Conservation (phyloP, 2,329 filamentous ascomycete species). For the Ampelomyces quisqualis region DNA sequence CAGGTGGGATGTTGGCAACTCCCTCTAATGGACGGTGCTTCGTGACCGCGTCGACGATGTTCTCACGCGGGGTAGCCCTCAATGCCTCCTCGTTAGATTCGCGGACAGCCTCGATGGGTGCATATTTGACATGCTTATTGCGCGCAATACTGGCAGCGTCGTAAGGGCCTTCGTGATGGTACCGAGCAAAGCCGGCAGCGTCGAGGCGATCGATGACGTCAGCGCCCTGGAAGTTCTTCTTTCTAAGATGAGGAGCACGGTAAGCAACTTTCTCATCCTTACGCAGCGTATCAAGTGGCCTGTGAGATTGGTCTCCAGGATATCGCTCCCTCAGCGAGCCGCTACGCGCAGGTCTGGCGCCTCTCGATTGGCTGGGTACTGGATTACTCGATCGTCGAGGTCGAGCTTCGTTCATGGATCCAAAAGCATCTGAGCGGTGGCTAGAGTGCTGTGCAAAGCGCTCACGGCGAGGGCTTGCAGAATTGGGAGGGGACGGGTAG, state of each 20-base stretch:
- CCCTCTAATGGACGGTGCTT: conserved; percentile 80
- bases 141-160: conserved; percentile 76
- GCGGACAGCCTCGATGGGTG: conserved; percentile 75
- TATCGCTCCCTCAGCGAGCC: conserved; percentile 61
- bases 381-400: conserved; percentile 41
- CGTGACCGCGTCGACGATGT: conserved; percentile 70
- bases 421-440: conserved; percentile 37
- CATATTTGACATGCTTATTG: conserved; percentile 63
- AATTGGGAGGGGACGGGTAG: conserved; percentile 56
- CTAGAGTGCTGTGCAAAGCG: conserved; percentile 30
- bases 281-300: conserved; percentile 67
- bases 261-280: conserved; percentile 66
- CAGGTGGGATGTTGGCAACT: conserved; percentile 73
- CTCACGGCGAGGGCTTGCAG: conserved; percentile 54
- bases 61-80: conserved; percentile 76
- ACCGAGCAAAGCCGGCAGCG: conserved; percentile 60
- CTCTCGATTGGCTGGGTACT: conserved; percentile 24
- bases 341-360: conserved; percentile 39
- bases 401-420: conserved; percentile 30
- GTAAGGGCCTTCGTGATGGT: conserved; percentile 90
- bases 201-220: conserved; percentile 84
- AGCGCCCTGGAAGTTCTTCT: conserved; percentile 64
- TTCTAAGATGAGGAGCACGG: conserved; percentile 65
- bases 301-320: conserved; percentile 64
- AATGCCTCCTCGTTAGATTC: conserved; percentile 74